phyloP scores from a whole-genome alignment of 805 yeast species.

The Barnettozyma wickerhamii region DNA sequence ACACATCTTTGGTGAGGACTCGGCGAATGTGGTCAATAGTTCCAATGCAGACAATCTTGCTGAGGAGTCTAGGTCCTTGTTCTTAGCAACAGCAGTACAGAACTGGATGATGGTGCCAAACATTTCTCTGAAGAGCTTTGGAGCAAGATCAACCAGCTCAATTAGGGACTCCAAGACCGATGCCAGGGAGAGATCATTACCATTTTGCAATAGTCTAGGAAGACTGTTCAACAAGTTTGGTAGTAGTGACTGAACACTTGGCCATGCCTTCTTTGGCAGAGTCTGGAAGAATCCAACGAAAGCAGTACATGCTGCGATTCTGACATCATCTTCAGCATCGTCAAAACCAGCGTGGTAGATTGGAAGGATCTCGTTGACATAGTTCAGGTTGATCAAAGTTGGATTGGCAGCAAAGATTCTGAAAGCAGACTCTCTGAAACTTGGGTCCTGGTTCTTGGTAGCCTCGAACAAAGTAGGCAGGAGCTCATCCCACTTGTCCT shows the following conservation, averaged over 20 bases:
- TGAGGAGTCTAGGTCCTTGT: slow-evolving; percentile 70
- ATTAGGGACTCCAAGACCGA: slow-evolving; percentile 85
- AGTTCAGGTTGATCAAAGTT: slow-evolving; percentile 59
- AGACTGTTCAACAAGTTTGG: slow-evolving; percentile 83
- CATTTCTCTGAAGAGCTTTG: slow-evolving; percentile 90
- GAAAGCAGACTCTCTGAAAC: slow-evolving; percentile 85
- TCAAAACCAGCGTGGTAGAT: slow-evolving; percentile 78
- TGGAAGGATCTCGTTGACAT: slow-evolving; percentile 53
- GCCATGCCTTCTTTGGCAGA: slow-evolving; percentile 78
- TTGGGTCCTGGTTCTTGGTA: slow-evolving; percentile 47
- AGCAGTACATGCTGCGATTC: slow-evolving; percentile 89
- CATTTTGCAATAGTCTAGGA: slow-evolving; percentile 75
- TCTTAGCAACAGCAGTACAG: slow-evolving; percentile 76
- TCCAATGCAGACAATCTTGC: slow-evolving; percentile 88
- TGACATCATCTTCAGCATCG: slow-evolving; percentile 75
- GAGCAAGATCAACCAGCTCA: slow-evolving; percentile 89
- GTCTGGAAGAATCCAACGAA: slow-evolving; percentile 85
- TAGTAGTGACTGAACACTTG: slow-evolving; percentile 65
- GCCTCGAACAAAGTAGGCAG: slow-evolving; percentile 73
- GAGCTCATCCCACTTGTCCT: slow-evolving; percentile 71
- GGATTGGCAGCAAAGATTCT: slow-evolving; percentile 87
- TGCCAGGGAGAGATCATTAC: slow-evolving; percentile 77
- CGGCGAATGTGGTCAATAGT: slow-evolving; percentile 84
- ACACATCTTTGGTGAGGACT: slow-evolving; percentile 94
- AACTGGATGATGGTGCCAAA: slow-evolving; percentile 85